Conservation (phyloP, 345 rosid species). For the Brassica carinata region DNA sequence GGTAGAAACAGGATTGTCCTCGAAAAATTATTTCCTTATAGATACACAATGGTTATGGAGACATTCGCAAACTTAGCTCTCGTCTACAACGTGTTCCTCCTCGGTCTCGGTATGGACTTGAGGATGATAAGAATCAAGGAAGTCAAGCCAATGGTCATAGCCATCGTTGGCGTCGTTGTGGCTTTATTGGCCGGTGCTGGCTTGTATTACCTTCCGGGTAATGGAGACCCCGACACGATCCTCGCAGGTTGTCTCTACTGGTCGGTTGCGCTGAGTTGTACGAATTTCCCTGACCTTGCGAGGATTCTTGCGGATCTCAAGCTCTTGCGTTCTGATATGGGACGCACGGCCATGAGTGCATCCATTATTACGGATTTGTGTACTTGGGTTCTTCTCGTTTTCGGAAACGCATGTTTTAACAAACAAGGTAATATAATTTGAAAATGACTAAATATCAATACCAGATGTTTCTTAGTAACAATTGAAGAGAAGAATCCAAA, state of each 20-base stretch:
- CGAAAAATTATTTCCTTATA: conserved; percentile 28
- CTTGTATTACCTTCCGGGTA: conserved; percentile 37
- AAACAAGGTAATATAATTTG: conserved; percentile 11
- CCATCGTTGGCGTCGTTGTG: conserved; percentile 43
- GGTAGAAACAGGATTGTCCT: neutral
- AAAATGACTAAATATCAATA: neutral
- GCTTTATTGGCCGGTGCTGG: conserved; percentile 43
- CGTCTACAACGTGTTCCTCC: conserved; percentile 56
- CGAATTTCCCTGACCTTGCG: conserved; percentile 66
- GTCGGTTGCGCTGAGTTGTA: conserved; percentile 52
- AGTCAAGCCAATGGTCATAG: conserved; percentile 40
- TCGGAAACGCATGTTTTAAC: conserved; percentile 24
- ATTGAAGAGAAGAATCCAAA: neutral
- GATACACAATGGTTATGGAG: conserved; percentile 44
- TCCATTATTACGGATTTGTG: conserved; percentile 50
- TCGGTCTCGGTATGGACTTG: conserved; percentile 66
- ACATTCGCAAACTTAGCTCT: conserved; percentile 54
- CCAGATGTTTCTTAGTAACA: neutral
- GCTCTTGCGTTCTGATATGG: conserved; percentile 63
- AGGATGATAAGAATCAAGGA: conserved; percentile 41
- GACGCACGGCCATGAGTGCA: conserved; percentile 52
- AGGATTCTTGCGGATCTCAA: conserved; percentile 62
- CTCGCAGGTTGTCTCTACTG: conserved; percentile 45
- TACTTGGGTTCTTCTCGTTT: conserved; percentile 54
- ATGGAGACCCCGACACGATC: conserved; percentile 3